Percentiles rank a stretch among this genome's conserved stretches.
phyloP scores from a whole-genome alignment of 768 basidiomycete genomes.

The Kwoniella dejecticola region DNA sequence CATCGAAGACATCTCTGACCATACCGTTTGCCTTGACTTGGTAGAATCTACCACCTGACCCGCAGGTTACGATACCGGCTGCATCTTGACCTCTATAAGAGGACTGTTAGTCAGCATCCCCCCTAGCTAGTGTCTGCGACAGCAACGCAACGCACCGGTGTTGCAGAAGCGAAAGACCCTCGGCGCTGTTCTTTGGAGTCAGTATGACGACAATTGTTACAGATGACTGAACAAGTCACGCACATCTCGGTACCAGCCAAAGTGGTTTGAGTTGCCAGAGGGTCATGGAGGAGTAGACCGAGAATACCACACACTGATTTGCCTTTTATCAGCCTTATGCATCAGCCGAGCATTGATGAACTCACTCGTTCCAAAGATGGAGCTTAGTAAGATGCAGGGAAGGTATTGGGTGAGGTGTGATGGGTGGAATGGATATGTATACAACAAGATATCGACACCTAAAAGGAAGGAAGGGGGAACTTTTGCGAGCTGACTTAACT shows the following conservation, averaged over 20 bases:
- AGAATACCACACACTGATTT: conserved; percentile 84
- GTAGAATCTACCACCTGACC: conserved; percentile 88
- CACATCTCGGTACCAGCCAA: conserved; percentile 81
- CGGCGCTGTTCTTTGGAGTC: conserved; percentile 56
- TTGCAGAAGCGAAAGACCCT: conserved; percentile 92
- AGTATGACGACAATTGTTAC: neutral
- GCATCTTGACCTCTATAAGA: conserved; percentile 83
- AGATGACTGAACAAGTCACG: conserved; percentile 4
- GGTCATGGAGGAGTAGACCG: conserved; percentile 80
- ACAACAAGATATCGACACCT: conserved; percentile 8
- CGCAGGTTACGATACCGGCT: conserved; percentile 95
- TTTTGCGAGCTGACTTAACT: neutral
- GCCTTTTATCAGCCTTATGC: neutral
- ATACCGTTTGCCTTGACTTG: conserved; percentile 99
- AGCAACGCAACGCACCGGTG: conserved; percentile 60
- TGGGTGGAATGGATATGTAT: neutral
- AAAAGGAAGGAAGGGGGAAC: conserved; percentile 6
- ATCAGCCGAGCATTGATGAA: neutral
- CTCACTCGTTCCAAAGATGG: conserved; percentile 4
- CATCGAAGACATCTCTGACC: conserved; percentile 96
- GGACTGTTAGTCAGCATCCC: neutral
- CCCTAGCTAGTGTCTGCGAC: neutral
- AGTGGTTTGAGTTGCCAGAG: conserved; percentile 59
- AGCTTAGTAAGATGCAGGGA: neutral
- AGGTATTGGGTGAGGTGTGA: conserved; percentile 5